A percentile compares a stretch with the other conserved stretches of the same genome.
These are phyloP conservation scores for Stephanodiscus triporus DNA, from an alignment of 108 stramenopile species.

Conservation along the genomic window DNA sequence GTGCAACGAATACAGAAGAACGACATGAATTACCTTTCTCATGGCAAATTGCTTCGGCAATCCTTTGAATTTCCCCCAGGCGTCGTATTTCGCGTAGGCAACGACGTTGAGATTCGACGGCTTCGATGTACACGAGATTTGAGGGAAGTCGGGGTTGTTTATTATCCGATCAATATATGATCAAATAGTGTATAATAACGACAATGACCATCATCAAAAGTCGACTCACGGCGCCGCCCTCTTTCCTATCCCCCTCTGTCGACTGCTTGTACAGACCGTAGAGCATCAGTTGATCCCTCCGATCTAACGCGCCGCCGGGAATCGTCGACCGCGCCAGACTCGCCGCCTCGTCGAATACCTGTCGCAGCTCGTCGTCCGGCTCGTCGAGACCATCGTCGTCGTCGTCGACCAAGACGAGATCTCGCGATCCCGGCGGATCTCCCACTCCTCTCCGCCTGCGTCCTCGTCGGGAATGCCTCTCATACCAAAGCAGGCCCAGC, in stretches of 20 bases:
- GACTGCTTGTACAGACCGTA: slow-evolving; percentile 93
- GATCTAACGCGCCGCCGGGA: slow-evolving; percentile 29
- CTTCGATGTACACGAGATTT: not conserved
- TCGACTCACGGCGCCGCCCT: slow-evolving; percentile 19
- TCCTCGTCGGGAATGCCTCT: not conserved
- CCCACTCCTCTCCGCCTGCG: not conserved
- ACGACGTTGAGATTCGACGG: slow-evolving; percentile 63
- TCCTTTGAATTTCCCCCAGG: slow-evolving; percentile 68
- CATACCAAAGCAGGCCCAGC: slow-evolving; percentile 1
- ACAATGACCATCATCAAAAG: not conserved
- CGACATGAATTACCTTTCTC: not conserved
- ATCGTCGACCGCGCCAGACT: slow-evolving; percentile 18
- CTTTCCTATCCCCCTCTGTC: slow-evolving; percentile 66
- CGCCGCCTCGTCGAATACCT: slow-evolving; percentile 35
- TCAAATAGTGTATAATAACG: not conserved
- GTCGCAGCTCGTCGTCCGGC: slow-evolving; percentile 25
- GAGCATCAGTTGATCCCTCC: slow-evolving; percentile 75
- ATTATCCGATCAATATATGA: not conserved
- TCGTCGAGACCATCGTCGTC: slow-evolving; percentile 5
- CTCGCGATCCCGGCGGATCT: not conserved
- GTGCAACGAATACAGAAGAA: too few species aligned
- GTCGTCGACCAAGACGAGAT: slow-evolving; percentile 9
- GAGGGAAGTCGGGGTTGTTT: slow-evolving; percentile 4
- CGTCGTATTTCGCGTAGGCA: slow-evolving; percentile 68
- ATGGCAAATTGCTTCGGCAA: slow-evolving; percentile 38